Evolutionary conservation across 495 filamentous ascomycete genomes (phyloP).

Genomic region (Podospora pseudoanserina): DNA sequence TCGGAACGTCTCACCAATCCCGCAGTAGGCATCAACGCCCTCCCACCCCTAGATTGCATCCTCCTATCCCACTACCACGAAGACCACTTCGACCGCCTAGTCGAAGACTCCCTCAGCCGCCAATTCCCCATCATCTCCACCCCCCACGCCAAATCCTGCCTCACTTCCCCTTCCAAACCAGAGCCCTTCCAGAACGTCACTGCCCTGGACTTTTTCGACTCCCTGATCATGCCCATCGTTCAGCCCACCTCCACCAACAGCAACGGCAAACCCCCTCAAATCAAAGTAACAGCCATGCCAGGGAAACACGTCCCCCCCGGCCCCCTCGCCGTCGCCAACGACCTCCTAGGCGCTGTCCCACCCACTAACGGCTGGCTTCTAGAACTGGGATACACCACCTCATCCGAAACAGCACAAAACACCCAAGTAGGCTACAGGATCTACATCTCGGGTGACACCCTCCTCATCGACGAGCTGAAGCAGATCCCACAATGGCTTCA

Average conservation of each 20-base stretch:
- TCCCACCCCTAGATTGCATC: constrained; percentile 59
- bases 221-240: constrained; percentile 47
- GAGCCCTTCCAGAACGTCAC: constrained; percentile 55
- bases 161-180: constrained; percentile 36
- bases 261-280: constrained; percentile 29
- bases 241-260: not conserved
- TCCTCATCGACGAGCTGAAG: constrained; percentile 59
- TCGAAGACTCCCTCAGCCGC: constrained; percentile 56
- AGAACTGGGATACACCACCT: constrained; percentile 51
- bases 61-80: constrained; percentile 65
- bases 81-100: constrained; percentile 62
- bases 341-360: constrained; percentile 60
- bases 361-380: constrained; percentile 73
- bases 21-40: constrained; percentile 56
- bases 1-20: constrained; percentile 54
- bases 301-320: constrained; percentile 65
- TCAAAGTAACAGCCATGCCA: constrained; percentile 64
- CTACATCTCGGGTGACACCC: constrained; percentile 72
- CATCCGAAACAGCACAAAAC: constrained; percentile 17
- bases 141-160: constrained; percentile 55
- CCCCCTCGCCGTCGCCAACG: constrained; percentile 48
- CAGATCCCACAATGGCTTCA: constrained; percentile 49
- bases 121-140: constrained; percentile 63
- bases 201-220: constrained; percentile 55
- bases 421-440: constrained; percentile 58